Evolutionary conservation across 1,284 basidiomycete species (phyloP).

Genomic region (Cutaneotrichosporon spelunceum): DNA sequence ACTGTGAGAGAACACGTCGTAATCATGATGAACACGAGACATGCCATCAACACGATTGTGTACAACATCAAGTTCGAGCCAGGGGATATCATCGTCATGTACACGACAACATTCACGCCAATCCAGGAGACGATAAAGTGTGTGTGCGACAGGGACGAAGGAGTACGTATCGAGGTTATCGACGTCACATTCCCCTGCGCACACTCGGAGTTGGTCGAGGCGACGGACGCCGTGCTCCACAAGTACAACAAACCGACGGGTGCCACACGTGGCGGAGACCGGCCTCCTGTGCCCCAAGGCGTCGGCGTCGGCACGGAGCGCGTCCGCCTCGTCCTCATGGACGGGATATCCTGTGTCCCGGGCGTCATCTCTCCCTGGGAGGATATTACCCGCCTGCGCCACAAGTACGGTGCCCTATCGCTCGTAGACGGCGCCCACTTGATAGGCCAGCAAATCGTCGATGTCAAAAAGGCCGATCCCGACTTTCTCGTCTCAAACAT

Average conservation of each 20-base stretch:
- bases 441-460: constrained; percentile 61
- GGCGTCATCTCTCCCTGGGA: constrained; percentile 74
- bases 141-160: constrained; percentile 60
- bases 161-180: constrained; percentile 59
- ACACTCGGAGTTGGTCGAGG: constrained; percentile 59
- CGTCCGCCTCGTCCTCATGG: constrained; percentile 67
- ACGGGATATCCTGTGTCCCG: constrained; percentile 67
- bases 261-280: neutral
- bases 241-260: constrained; percentile 32
- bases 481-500: constrained; percentile 84
- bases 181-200: constrained; percentile 63
- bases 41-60: constrained; percentile 65
- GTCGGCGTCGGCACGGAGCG: constrained; percentile 32
- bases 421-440: constrained; percentile 82
- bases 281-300: constrained; percentile 24
- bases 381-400: constrained; percentile 66
- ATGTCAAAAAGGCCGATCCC: constrained; percentile 61
- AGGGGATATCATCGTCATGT: constrained; percentile 57
- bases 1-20: constrained; percentile 64
- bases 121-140: constrained; percentile 61
- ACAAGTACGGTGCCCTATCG: constrained; percentile 64
- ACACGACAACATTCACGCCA: constrained; percentile 65
- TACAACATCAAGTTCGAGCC: constrained; percentile 60
- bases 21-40: constrained; percentile 62
- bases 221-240: constrained; percentile 55